phyloP scores from a whole-genome alignment of 139 green algal species.

The Chlorella sp. region DNA sequence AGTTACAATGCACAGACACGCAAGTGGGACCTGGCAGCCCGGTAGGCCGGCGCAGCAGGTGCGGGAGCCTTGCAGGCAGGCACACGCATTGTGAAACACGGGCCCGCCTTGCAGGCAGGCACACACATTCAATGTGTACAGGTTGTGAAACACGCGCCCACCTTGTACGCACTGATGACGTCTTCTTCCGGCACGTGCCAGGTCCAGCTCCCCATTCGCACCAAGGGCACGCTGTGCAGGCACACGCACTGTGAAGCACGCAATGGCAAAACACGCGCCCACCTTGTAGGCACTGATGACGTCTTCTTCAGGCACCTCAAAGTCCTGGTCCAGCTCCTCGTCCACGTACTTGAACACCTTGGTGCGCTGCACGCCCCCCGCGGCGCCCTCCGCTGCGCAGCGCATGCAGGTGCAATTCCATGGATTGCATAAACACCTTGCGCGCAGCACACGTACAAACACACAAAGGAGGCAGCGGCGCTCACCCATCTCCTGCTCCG shows the following conservation, averaged over 20 bases:
- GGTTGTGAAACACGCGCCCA: background rate
- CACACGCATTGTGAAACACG: too few relatives aligned
- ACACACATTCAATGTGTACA: background rate
- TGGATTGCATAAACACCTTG: too few relatives aligned
- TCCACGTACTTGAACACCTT: slow-evolving; percentile 1
- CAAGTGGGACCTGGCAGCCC: too few relatives aligned
- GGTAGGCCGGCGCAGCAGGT: background rate
- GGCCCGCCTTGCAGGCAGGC: background rate
- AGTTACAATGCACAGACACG: too few relatives aligned
- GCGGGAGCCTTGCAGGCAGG: background rate
- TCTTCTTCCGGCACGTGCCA: too few relatives aligned
- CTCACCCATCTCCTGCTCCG: background rate
- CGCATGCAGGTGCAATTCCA: background rate
- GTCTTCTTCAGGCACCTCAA: background rate
- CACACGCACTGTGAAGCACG: too few relatives aligned
- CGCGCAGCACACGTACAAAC: background rate
- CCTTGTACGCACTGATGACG: too few relatives aligned
- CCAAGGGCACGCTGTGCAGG: too few relatives aligned
- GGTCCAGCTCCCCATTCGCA: too few relatives aligned
- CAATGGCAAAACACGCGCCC: too few relatives aligned
- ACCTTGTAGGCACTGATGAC: background rate
- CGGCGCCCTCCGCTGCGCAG: background rate
- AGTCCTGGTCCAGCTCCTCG: background rate
- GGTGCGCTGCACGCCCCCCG: background rate
- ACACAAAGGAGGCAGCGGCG: background rate